Evolutionary conservation across 805 yeast genomes (phyloP).

Genomic region (Ascoidea asiatica): DNA sequence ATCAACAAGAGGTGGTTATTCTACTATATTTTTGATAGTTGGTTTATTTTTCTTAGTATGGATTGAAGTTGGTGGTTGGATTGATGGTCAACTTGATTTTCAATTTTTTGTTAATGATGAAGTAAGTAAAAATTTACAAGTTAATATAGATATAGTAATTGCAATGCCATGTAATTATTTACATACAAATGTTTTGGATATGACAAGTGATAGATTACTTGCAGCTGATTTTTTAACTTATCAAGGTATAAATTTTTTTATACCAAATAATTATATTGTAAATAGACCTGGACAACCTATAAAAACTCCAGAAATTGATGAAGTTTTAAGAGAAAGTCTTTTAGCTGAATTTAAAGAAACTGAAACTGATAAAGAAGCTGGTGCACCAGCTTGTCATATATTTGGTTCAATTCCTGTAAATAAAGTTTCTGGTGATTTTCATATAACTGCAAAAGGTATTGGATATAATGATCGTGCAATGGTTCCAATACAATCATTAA

Average conservation of each 20-base stretch:
- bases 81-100: conserved; percentile 72
- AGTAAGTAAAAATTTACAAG: conserved; percentile 39
- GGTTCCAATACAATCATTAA: conserved; percentile 36
- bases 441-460: conserved; percentile 64
- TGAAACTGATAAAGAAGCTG: conserved; percentile 26
- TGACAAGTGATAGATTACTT: conserved; percentile 61
- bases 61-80: conserved; percentile 72
- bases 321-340: conserved; percentile 49
- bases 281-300: conserved; percentile 31
- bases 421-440: conserved; percentile 75
- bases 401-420: conserved; percentile 76
- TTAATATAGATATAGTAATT: conserved; percentile 71
- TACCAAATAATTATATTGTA: conserved; percentile 36
- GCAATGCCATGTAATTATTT: conserved; percentile 73
- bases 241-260: conserved; percentile 46
- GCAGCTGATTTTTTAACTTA: conserved; percentile 66
- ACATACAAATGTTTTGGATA: conserved; percentile 65
- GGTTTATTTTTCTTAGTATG: conserved; percentile 58
- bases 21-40: conserved; percentile 52
- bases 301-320: conserved; percentile 50
- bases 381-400: conserved; percentile 73
- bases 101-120: conserved; percentile 62
- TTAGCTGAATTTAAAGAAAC: conserved; percentile 48
- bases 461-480: conserved; percentile 42
- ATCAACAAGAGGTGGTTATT: conserved; percentile 64